A percentile compares a stretch with the other conserved stretches of the same genome.
Conservation (phyloP, 768 basidiomycete species). For the Russula griseocarnosa region DNA sequence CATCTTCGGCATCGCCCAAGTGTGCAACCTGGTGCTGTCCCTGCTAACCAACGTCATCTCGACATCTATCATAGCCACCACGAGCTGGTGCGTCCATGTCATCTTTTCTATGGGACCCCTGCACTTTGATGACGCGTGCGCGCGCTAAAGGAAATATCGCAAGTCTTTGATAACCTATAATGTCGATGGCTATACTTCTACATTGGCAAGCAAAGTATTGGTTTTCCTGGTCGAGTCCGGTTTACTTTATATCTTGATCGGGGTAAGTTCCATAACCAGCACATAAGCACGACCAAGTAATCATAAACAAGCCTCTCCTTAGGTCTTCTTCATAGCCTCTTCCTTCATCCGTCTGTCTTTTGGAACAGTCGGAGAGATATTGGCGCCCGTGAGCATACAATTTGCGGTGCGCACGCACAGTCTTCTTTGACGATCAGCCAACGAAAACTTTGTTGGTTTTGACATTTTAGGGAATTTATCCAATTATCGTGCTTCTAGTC, state of each 20-base stretch:
- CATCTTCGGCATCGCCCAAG: constrained; percentile 7
- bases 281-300: not conserved
- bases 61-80: constrained; percentile 2
- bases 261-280: not conserved
- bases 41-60: constrained; percentile 11
- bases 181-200: not conserved
- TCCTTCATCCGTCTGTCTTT: not conserved
- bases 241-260: constrained; percentile 9
- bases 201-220: not conserved
- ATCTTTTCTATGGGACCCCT: not conserved
- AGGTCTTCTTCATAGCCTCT: not conserved
- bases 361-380: not conserved
- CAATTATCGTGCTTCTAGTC: constrained; percentile 9
- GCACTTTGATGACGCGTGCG: not conserved
- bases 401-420: constrained; percentile 6
- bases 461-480: constrained; percentile 12
- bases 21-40: not conserved
- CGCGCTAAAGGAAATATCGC: constrained; percentile 4
- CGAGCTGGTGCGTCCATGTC: constrained; percentile 4
- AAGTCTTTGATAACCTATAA: not conserved
- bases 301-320: not conserved
- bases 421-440: not conserved
- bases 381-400: constrained; percentile 2
- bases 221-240: constrained; percentile 12
- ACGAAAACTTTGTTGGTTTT: not conserved